Percentiles rank a stretch among this genome's conserved stretches.
Evolutionary conservation across 352 stramenopile species (phyloP).

Genomic region (Phytophthora palmivora): DNA sequence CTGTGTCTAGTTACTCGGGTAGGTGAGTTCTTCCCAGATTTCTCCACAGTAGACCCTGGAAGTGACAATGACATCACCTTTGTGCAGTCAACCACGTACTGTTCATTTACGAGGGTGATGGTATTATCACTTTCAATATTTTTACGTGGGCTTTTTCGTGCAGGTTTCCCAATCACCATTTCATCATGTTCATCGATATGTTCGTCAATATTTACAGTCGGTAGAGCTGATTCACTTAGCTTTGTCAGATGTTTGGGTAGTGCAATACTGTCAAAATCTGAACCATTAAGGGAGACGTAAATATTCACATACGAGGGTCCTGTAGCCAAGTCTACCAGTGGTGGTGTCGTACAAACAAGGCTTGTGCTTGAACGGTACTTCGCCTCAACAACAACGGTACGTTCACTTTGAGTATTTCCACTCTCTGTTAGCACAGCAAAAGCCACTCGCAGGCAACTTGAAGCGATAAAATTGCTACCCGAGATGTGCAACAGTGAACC

Average conservation of each 20-base stretch:
- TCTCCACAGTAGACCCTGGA: not conserved
- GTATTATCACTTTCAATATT: slow-evolving; percentile 11
- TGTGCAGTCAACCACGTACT: slow-evolving; percentile 34
- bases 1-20: slow-evolving; percentile 1
- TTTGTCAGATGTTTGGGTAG: slow-evolving; percentile 42
- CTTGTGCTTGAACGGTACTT: slow-evolving; percentile 58
- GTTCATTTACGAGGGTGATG: slow-evolving; percentile 19
- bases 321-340: slow-evolving; percentile 34
- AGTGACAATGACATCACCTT: slow-evolving; percentile 20
- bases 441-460: slow-evolving; percentile 48
- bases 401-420: slow-evolving; percentile 13
- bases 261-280: slow-evolving; percentile 71
- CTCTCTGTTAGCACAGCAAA: slow-evolving; percentile 44
- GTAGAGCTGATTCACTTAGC: slow-evolving; percentile 19
- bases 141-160: slow-evolving; percentile 12
- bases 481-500: slow-evolving; percentile 49
- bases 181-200: slow-evolving; percentile 26
- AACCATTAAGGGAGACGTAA: slow-evolving; percentile 61
- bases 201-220: slow-evolving; percentile 11
- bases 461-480: slow-evolving; percentile 62
- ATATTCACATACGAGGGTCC: slow-evolving; percentile 36
- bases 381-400: slow-evolving; percentile 51
- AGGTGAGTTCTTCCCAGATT: not conserved
- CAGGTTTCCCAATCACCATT: not conserved
- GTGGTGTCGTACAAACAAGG: slow-evolving; percentile 52